A percentile compares a stretch with the other conserved stretches of the same genome.
Conservation (phyloP, 169 alveolate genomes). For the Cryptosporidium andersoni region DNA sequence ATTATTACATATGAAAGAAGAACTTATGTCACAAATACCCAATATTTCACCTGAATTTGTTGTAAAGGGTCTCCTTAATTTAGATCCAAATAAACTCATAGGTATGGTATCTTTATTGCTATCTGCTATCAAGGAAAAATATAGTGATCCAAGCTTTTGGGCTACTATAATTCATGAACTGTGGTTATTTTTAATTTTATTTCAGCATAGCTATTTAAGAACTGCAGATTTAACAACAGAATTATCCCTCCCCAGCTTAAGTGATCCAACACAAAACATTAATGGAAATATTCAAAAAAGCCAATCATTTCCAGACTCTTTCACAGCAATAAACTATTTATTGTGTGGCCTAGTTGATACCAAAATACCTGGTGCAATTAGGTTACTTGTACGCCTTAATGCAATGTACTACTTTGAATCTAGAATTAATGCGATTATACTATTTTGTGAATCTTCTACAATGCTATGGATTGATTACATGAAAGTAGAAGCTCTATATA, state of each 20-base stretch:
- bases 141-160: constrained; percentile 59
- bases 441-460: constrained; percentile 40
- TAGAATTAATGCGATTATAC: constrained; percentile 45
- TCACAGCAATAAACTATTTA: constrained; percentile 47
- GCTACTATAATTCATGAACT: constrained; percentile 60
- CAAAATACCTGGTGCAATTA: constrained; percentile 60
- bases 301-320: constrained; percentile 57
- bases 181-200: constrained; percentile 55
- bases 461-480: constrained; percentile 49
- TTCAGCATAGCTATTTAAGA: constrained; percentile 32
- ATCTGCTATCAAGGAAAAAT: constrained; percentile 61
- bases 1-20: constrained; percentile 45
- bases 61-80: constrained; percentile 36
- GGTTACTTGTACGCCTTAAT: constrained; percentile 49
- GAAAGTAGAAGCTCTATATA: constrained; percentile 28
- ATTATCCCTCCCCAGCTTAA: constrained; percentile 3
- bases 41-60: constrained; percentile 33
- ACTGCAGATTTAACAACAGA: constrained; percentile 62
- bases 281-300: constrained; percentile 22
- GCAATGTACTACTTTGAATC: constrained; percentile 58
- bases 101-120: constrained; percentile 58
- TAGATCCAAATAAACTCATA: constrained; percentile 56
- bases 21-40: constrained; percentile 37
- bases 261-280: background rate
- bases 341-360: constrained; percentile 64